These are phyloP conservation scores for Neurospora tetrasperma DNA, from an alignment of 495 filamentous ascomycete species.

Conservation along the genomic window DNA sequence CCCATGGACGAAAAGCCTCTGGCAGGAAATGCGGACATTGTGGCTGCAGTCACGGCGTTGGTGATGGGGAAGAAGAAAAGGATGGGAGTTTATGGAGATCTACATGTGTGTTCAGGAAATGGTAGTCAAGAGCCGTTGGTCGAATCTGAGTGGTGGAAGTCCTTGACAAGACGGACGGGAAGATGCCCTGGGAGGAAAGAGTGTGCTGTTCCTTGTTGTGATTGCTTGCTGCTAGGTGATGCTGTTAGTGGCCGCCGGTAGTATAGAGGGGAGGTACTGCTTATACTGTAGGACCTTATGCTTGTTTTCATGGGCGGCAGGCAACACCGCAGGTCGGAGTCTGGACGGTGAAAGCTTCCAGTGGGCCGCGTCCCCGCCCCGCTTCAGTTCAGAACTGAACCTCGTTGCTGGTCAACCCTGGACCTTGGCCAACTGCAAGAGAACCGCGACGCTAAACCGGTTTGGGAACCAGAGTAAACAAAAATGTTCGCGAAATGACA, in stretches of 20 bases:
- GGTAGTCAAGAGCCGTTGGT: background rate
- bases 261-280: background rate
- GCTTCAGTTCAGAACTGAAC: background rate
- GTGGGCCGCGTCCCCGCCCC: background rate
- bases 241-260: background rate
- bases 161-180: background rate
- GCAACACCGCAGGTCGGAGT: too few species aligned
- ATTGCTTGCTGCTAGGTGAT: background rate
- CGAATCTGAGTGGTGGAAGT: background rate
- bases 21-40: constrained; percentile 30
- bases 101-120: background rate
- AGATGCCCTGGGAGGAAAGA: background rate
- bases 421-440: constrained; percentile 1
- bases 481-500: constrained; percentile 11
- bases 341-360: background rate
- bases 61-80: background rate
- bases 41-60: constrained; percentile 1
- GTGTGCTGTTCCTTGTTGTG: background rate
- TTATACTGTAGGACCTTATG: background rate
- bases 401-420: constrained; percentile 9
- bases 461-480: constrained; percentile 25
- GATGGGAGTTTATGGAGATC: background rate
- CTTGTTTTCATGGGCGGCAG: too few species aligned
- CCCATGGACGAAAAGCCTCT: constrained; percentile 50
- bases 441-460: constrained; percentile 11